Percentiles rank a stretch among this genome's conserved stretches.
These are phyloP conservation scores for Allantophomopsis cytisporea DNA, from an alignment of 2,329 filamentous ascomycete genomes.

Conservation along the genomic window DNA sequence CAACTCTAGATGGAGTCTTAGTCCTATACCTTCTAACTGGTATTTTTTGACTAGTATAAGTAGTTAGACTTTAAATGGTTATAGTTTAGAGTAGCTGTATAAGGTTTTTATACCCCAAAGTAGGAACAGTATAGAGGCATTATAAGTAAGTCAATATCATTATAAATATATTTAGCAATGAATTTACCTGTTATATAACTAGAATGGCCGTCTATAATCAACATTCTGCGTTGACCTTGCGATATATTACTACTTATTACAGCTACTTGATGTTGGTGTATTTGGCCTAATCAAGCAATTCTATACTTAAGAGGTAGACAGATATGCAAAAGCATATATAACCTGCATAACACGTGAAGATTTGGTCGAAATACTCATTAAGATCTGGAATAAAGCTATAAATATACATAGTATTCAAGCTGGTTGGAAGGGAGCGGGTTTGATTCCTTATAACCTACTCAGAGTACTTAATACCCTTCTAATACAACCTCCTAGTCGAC, in stretches of 20 bases:
- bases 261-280: not conserved
- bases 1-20: not conserved
- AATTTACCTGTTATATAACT: conserved; percentile 1
- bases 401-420: too few relatives aligned
- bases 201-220: not conserved
- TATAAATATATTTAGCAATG: not conserved
- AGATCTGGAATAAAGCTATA: too few relatives aligned
- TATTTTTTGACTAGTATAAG: not conserved
- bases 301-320: conserved; percentile 8
- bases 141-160: not conserved
- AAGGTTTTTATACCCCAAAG: not conserved
- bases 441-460: too few relatives aligned
- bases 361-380: too few relatives aligned
- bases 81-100: not conserved
- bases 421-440: too few relatives aligned
- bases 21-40: not conserved
- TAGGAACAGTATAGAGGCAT: not conserved
- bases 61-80: not conserved
- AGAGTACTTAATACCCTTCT: too few relatives aligned
- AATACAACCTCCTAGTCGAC: too few relatives aligned
- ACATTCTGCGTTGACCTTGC: not conserved
- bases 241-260: not conserved
- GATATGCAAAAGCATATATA: too few relatives aligned
- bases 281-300: not conserved
- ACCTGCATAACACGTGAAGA: too few relatives aligned